phyloP scores from a whole-genome alignment of 2,329 filamentous ascomycete species.

The Paraconiothyrium brasiliense region DNA sequence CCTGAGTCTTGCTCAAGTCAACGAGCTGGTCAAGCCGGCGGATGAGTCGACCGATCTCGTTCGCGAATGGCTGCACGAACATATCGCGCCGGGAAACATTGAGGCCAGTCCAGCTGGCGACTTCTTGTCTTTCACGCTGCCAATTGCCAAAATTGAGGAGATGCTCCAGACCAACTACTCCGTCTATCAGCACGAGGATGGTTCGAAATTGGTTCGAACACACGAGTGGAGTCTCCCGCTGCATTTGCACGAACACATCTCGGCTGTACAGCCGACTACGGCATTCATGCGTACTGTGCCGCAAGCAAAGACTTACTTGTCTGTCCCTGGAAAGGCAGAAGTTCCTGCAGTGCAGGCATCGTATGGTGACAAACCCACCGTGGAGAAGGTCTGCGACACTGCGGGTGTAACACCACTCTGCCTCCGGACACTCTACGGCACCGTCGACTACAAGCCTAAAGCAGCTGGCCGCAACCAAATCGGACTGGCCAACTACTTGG shows the following conservation, averaged over 20 bases:
- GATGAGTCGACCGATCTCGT: slow-evolving; percentile 63
- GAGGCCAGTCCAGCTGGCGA: slow-evolving; percentile 64
- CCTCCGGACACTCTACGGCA: slow-evolving; percentile 64
- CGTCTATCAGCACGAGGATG: slow-evolving; percentile 64
- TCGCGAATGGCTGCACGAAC: slow-evolving; percentile 64
- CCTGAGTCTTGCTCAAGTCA: slow-evolving; percentile 60
- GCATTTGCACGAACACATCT: slow-evolving; percentile 67
- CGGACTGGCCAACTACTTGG: slow-evolving; percentile 60
- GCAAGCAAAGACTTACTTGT: slow-evolving; percentile 36
- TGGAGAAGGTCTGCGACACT: slow-evolving; percentile 60
- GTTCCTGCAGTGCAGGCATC: neutral
- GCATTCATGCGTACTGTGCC: slow-evolving; percentile 59
- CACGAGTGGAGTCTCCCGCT: slow-evolving; percentile 66
- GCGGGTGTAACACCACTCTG: slow-evolving; percentile 63
- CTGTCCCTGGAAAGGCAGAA: slow-evolving; percentile 15
- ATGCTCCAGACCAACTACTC: slow-evolving; percentile 61
- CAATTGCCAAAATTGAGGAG: slow-evolving; percentile 61
- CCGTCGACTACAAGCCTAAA: slow-evolving; percentile 61
- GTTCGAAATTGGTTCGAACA: slow-evolving; percentile 61
- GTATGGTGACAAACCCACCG: slow-evolving; percentile 40
- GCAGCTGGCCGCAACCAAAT: slow-evolving; percentile 56
- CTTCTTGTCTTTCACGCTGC: slow-evolving; percentile 65
- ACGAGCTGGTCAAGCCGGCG: slow-evolving; percentile 63
- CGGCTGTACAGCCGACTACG: slow-evolving; percentile 69
- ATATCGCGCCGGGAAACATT: slow-evolving; percentile 56